These are phyloP conservation scores for Phytophthora nicotianae DNA, from an alignment of 352 stramenopile genomes.

Conservation along the genomic window DNA sequence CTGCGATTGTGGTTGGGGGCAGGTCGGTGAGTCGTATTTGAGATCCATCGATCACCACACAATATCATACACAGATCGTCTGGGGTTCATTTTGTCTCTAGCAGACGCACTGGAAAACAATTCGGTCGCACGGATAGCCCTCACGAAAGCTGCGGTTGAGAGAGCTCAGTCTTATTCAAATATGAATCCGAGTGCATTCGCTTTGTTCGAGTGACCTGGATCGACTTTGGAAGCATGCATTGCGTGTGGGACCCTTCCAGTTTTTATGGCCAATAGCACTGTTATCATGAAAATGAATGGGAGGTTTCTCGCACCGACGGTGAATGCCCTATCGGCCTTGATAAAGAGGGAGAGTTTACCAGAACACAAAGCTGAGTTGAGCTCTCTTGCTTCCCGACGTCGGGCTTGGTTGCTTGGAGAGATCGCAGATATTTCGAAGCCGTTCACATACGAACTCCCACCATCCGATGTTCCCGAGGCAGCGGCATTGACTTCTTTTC, in stretches of 20 bases:
- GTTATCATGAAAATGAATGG: neutral
- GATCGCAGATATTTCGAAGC: conserved; percentile 3
- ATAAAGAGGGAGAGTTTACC: conserved; percentile 1
- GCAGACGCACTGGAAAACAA: conserved; percentile 6
- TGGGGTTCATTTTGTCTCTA: conserved; percentile 1
- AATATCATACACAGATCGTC: neutral
- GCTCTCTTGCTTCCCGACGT: conserved; percentile 2
- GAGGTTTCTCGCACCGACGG: neutral
- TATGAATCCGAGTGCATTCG: neutral
- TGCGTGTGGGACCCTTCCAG: neutral
- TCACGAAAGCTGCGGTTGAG: conserved; percentile 7
- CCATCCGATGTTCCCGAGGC: conserved; percentile 1
- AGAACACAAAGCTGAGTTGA: neutral
- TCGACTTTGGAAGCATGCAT: neutral
- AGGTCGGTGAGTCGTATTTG: neutral
- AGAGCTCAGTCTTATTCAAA: neutral
- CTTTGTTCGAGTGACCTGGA: neutral
- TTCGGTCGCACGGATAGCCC: neutral
- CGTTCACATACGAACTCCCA: conserved; percentile 2
- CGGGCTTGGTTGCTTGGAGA: conserved; percentile 12
- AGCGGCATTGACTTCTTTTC: conserved; percentile 5
- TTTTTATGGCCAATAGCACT: neutral
- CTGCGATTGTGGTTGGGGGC: conserved; percentile 8
- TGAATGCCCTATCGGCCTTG: neutral
- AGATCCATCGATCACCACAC: neutral